Conservation (phyloP, 1,284 basidiomycete genomes). For the Peniophora sp. region DNA sequence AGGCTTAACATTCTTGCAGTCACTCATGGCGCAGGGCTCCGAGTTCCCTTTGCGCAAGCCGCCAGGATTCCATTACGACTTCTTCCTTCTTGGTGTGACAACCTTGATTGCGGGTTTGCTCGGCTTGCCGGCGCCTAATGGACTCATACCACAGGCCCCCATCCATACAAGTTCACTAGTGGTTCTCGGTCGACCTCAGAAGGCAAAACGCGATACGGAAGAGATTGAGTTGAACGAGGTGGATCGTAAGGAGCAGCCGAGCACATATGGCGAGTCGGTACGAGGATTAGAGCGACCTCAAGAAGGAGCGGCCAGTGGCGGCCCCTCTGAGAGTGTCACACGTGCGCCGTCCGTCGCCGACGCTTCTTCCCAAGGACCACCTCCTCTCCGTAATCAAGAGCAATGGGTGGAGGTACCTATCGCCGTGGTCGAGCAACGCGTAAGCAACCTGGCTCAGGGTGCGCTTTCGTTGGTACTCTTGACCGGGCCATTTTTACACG, state of each 20-base stretch:
- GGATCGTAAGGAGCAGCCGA: too few species aligned
- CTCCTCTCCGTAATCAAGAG: background rate
- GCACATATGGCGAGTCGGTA: too few species aligned
- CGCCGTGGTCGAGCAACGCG: constrained; percentile 82
- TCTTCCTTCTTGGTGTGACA: constrained; percentile 85
- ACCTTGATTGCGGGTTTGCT: constrained; percentile 90
- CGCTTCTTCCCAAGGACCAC: too few species aligned
- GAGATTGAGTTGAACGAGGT: constrained; percentile 5
- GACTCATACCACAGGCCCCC: constrained; percentile 93
- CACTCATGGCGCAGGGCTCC: constrained; percentile 88
- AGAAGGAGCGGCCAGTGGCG: background rate
- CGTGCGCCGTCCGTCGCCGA: background rate
- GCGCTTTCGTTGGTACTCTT: constrained; percentile 74
- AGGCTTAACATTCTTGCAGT: constrained; percentile 34
- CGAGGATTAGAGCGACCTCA: background rate
- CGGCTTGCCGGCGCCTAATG: constrained; percentile 91
- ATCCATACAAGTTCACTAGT: constrained; percentile 87
- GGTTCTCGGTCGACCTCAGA: constrained; percentile 53
- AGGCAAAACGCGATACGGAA: constrained; percentile 32
- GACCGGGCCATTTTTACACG: constrained; percentile 74
- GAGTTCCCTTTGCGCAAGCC: constrained; percentile 89
- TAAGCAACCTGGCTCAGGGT: constrained; percentile 84
- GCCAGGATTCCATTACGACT: constrained; percentile 89
- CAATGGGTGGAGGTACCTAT: constrained; percentile 53
- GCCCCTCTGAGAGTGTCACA: background rate